Conservation (phyloP, 306 rosid species). For the Cucumis hystrix region DNA sequence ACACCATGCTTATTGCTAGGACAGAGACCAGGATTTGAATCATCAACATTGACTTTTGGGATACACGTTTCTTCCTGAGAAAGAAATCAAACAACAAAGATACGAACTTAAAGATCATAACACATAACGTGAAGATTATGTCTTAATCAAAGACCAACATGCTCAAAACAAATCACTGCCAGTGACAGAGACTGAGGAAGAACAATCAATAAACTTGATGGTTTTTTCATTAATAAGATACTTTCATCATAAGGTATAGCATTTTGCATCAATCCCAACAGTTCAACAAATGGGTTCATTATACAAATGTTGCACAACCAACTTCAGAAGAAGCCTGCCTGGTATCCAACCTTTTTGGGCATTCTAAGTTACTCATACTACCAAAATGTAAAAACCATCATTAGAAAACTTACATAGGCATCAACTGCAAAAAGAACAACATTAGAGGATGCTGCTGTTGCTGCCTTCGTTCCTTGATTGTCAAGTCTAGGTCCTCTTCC, state of each 20-base stretch:
- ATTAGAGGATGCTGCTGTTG: conserved; percentile 21
- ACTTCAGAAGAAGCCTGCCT: neutral
- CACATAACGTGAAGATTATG: neutral
- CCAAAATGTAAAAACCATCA: neutral
- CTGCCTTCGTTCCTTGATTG: conserved; percentile 4
- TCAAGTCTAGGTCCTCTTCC: conserved; percentile 14
- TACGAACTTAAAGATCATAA: neutral
- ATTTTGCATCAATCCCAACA: neutral
- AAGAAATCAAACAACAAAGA: neutral
- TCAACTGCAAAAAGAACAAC: conserved; percentile 20
- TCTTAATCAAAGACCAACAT: neutral
- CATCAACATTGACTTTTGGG: conserved; percentile 19
- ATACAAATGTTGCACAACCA: neutral
- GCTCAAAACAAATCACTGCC: neutral
- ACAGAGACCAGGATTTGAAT: conserved; percentile 22
- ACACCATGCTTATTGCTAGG: conserved; percentile 22
- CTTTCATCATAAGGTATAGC: neutral
- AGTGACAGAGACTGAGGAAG: neutral
- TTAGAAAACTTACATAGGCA: conserved; percentile 18
- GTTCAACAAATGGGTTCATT: neutral
- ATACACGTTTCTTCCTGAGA: conserved; percentile 44
- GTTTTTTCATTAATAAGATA: neutral
- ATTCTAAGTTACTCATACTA: neutral
- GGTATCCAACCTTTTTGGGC: neutral
- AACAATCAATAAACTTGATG: neutral